These are phyloP conservation scores for Lepidium sativum DNA, from an alignment of 345 rosid genomes.

Conservation along the genomic window DNA sequence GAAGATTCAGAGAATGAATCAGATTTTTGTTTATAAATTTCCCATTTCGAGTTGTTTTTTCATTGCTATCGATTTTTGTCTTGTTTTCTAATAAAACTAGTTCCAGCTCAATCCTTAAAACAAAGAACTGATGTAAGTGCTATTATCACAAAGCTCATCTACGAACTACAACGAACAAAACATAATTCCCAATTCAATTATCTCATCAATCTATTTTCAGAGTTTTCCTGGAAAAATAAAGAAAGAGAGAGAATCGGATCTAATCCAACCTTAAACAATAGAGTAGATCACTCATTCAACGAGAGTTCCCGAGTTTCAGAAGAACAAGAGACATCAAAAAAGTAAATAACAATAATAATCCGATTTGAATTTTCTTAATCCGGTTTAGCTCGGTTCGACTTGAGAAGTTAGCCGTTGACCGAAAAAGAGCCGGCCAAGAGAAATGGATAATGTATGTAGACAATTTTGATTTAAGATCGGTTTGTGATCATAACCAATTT, in stretches of 20 bases:
- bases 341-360: background rate
- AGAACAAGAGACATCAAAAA: background rate
- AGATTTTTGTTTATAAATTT: background rate
- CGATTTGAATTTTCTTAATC: background rate
- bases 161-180: background rate
- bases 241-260: background rate
- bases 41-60: background rate
- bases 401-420: background rate
- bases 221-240: background rate
- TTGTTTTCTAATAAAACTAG: background rate
- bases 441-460: background rate
- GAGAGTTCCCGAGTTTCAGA: background rate
- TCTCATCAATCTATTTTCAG: background rate
- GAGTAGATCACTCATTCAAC: background rate
- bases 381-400: background rate
- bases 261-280: background rate
- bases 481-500: background rate
- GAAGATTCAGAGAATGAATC: constrained; percentile 18
- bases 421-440: background rate
- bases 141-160: background rate
- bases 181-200: background rate
- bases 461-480: too few species aligned
- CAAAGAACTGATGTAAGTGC: background rate
- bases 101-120: constrained; percentile 4
- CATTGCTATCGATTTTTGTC: background rate